Evolutionary conservation across 352 stramenopile genomes (phyloP).

Genomic region (Ophiocytium majus): DNA sequence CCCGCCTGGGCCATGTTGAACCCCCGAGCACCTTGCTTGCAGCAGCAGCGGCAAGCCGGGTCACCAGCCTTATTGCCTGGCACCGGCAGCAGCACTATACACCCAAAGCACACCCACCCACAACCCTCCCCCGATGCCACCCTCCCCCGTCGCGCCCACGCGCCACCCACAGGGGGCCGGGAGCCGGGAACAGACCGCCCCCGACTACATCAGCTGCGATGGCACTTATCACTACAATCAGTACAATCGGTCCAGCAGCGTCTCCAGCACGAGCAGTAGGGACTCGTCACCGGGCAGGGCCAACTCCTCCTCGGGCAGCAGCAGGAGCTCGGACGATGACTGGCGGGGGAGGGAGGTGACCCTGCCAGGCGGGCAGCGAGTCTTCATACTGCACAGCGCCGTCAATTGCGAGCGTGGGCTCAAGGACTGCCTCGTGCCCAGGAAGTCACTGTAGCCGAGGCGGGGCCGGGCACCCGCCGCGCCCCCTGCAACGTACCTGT

Average conservation of each 20-base stretch:
- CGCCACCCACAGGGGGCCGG: too few relatives aligned
- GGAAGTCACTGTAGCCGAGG: not conserved
- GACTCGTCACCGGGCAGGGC: not conserved
- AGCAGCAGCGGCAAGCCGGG: too few relatives aligned
- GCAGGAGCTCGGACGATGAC: not conserved
- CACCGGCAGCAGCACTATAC: too few relatives aligned
- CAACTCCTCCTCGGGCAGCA: not conserved
- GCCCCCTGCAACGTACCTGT: too few relatives aligned
- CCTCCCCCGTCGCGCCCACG: too few relatives aligned
- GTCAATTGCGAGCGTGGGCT: slow-evolving; percentile 7
- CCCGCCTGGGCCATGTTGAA: too few relatives aligned
- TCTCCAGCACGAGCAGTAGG: not conserved
- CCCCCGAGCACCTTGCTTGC: too few relatives aligned
- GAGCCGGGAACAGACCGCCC: too few relatives aligned
- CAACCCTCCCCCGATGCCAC: too few relatives aligned
- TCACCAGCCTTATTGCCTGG: too few relatives aligned
- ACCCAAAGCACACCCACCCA: too few relatives aligned
- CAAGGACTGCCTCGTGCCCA: not conserved
- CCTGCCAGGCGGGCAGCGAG: not conserved
- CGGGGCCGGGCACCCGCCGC: too few relatives aligned
- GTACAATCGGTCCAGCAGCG: not conserved
- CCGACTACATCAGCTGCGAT: slow-evolving; percentile 7
- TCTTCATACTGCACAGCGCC: slow-evolving; percentile 17
- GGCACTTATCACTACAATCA: slow-evolving; percentile 15
- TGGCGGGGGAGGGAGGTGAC: slow-evolving; percentile 2